Base-by-base conservation (phyloP, 2,329 filamentous ascomycete species). In the Onygenales sp. region DNA sequence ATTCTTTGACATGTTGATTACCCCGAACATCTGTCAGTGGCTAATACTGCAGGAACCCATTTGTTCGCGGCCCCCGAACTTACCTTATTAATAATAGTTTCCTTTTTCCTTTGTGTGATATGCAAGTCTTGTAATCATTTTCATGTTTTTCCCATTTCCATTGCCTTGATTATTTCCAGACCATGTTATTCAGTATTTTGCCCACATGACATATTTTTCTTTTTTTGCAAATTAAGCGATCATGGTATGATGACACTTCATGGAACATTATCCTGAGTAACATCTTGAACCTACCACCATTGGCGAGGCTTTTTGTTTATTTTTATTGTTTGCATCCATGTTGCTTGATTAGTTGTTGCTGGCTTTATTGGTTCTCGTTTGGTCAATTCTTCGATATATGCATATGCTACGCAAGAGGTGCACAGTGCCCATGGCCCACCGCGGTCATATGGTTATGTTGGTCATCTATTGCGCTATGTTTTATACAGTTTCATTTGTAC, bases 11-110 rank as follows among this genome's bases (percentile, higher is more conserved):
- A 10, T 39, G 21, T 27, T 11, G 8, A 39, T 33, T 48, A 32
- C 10, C 21, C 45, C n/a, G 33, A 35, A 33, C 13, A 35, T 46
- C 35, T 33, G 13, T n/a, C 31, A 46, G 44, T 33, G 31, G n/a
- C 31, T 46, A 27, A 27, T 27, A 48, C 45, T 48, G 45, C 33
- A 48, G 45, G 45, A 48, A 48, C 45, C 35, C 13, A 35, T 48
- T 38, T 27, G 27, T 27, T 38, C 14, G 32, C 45, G 33, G 45
- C 45, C 33, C 27, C 45, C 33, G 17, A 38, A 48, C 7, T 17
- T 36, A n/a, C 13, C 27, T 48, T 32, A 48, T 48, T 36, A 48
- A 27, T 17, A 13, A 48, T 38, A 48, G 21, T 38, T 48, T 32
- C 14, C 9, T 7, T 27, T 36, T 48, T 27, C 33, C 45, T 48